A percentile compares a stretch with the other conserved stretches of the same genome.
Conservation (phyloP, 2,329 filamentous ascomycete species). For the Talaromyces sp. region DNA sequence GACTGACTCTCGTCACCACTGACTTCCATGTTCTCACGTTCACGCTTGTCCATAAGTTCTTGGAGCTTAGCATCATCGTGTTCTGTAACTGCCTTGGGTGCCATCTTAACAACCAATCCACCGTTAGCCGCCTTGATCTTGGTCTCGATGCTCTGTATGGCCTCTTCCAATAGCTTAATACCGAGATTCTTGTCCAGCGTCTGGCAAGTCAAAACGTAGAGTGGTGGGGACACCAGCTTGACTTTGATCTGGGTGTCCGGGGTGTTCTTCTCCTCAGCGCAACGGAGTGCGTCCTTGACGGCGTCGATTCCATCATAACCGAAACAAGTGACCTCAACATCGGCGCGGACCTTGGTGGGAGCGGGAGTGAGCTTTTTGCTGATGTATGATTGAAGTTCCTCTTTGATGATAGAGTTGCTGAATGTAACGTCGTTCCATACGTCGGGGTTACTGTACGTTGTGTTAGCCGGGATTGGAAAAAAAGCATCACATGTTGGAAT, state of each 20-base stretch:
- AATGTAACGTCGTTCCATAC: constrained; percentile 94
- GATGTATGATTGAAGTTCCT: constrained; percentile 93
- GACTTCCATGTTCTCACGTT: constrained; percentile 95
- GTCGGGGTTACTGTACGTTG: constrained; percentile 68
- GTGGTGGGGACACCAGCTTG: constrained; percentile 92
- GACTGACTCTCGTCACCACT: constrained; percentile 95
- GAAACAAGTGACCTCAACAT: constrained; percentile 94
- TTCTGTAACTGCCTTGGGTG: constrained; percentile 97
- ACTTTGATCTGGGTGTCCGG: constrained; percentile 94
- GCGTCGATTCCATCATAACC: constrained; percentile 98
- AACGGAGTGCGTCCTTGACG: constrained; percentile 86
- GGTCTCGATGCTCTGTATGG: constrained; percentile 79
- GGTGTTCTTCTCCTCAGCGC: constrained; percentile 89
- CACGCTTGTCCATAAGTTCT: constrained; percentile 97
- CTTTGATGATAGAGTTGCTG: constrained; percentile 75
- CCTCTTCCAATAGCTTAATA: constrained; percentile 78
- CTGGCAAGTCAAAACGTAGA: constrained; percentile 94
- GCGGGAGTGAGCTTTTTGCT: constrained; percentile 94
- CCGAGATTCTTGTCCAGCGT: constrained; percentile 89
- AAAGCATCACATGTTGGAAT: neutral
- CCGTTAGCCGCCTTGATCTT: constrained; percentile 77
- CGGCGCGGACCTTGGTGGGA: constrained; percentile 97
- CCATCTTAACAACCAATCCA: constrained; percentile 89
- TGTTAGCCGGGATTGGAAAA: constrained; percentile 9
- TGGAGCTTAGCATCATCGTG: constrained; percentile 96